Conservation (phyloP, 2,329 filamentous ascomycete genomes). For the Aotearoamyces nothofagi region DNA sequence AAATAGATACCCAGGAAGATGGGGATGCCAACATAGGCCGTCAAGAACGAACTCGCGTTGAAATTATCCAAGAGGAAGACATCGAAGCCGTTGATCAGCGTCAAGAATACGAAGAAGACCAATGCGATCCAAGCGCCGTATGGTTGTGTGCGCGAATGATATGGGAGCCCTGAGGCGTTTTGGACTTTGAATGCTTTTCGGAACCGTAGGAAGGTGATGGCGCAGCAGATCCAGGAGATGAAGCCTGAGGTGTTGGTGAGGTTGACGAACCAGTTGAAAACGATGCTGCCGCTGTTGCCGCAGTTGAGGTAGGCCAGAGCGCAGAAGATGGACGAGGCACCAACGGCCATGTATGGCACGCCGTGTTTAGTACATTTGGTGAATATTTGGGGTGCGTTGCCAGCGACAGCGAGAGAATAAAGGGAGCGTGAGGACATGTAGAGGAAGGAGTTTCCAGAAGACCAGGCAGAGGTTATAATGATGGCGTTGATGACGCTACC, state of each 20-base stretch:
- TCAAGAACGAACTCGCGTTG: slow-evolving; percentile 39
- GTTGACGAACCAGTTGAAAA: slow-evolving; percentile 41
- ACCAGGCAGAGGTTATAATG: slow-evolving; percentile 38
- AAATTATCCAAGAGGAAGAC: slow-evolving; percentile 46
- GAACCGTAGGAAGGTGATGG: slow-evolving; percentile 43
- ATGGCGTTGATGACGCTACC: slow-evolving; percentile 38
- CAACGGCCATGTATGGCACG: slow-evolving; percentile 32
- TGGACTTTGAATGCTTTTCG: slow-evolving; percentile 30
- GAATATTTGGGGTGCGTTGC: slow-evolving; percentile 34
- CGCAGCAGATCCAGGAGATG: slow-evolving; percentile 37
- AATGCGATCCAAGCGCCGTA: slow-evolving; percentile 39
- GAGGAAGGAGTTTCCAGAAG: slow-evolving; percentile 37
- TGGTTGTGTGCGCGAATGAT: slow-evolving; percentile 37
- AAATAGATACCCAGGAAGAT: slow-evolving; percentile 41
- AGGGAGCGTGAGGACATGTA: slow-evolving; percentile 35
- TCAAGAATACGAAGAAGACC: slow-evolving; percentile 33
- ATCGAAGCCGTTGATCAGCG: slow-evolving; percentile 47
- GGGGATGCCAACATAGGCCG: slow-evolving; percentile 49
- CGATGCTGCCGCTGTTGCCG: slow-evolving; percentile 25
- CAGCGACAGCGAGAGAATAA: slow-evolving; percentile 34
- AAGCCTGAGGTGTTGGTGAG: slow-evolving; percentile 35
- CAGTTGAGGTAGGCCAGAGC: slow-evolving; percentile 32
- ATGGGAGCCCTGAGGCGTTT: slow-evolving; percentile 30
- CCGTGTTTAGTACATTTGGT: slow-evolving; percentile 32
- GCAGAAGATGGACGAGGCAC: slow-evolving; percentile 25